Base-by-base conservation (phyloP, 1,139 yeast species). In the Pichia kudriavzevii region DNA sequence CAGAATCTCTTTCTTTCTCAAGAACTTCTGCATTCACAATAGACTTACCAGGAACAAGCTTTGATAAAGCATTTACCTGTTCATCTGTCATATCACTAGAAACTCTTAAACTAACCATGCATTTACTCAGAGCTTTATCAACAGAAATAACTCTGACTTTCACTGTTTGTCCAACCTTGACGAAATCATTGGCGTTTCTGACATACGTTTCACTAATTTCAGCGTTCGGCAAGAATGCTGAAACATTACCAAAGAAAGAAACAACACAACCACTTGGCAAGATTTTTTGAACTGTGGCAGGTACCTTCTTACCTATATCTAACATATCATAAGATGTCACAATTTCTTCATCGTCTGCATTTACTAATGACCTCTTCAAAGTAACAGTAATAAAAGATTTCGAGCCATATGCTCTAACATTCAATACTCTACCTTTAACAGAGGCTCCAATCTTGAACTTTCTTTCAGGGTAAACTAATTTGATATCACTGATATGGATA, bases 171-270 rank as follows among this genome's bases (percentile, higher is more conserved):
- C 95, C 95, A 17, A 83, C 53, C 45, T 75, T 76, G 50, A 88
- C 69, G 56, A 79, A 81, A 44, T 87, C 94, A 47, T 72, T 74
- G 14, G 95, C 87, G 36, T 75, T 75, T 39, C 67, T 68, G 31
- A 87, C 91, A 55, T 73, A 83, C 2, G 95, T 79, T 59, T 91
- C 97, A 35, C 94, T 81, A 49, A 91, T 83, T 61, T 91, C 97
- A 38, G 78, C 67, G 45, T 79, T 75, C 26, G 97, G 97, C 44
- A 91, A 65, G 55, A 75, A 88, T 1, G 91, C 98, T 48, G 69
- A 72, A 29, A 83, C 61, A 35, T 69, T 68, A 39, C 94, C 94
- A 54, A 85, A 87, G 52, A 91, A 87, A 19, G 87, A 74, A 4
- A 91, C 78, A 34, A 87, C 64, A 29, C 82, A 94, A 48, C 98